Evolutionary conservation across 1,284 basidiomycete species (phyloP).

Genomic region (Rhizoctonia solani): DNA sequence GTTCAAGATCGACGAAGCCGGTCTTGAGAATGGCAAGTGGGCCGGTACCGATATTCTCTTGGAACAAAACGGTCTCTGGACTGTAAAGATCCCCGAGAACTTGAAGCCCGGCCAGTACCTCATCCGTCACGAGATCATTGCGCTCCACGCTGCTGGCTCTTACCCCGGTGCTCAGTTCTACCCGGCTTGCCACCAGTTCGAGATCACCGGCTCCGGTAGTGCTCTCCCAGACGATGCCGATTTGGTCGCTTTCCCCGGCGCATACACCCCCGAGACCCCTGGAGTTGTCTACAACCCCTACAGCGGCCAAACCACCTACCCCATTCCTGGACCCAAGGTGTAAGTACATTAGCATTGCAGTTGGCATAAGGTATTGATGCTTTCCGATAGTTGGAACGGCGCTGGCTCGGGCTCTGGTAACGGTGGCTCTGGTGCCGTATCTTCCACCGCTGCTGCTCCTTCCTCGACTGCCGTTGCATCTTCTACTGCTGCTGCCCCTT

Average conservation of each 20-base stretch:
- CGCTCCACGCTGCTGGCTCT: slow-evolving; percentile 44
- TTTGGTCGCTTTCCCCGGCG: slow-evolving; percentile 58
- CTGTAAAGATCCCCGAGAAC: slow-evolving; percentile 53
- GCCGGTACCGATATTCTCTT: slow-evolving; percentile 51
- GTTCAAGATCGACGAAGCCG: slow-evolving; percentile 55
- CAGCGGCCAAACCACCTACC: slow-evolving; percentile 39
- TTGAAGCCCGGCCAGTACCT: slow-evolving; percentile 55
- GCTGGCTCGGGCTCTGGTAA: not conserved
- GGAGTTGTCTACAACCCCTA: slow-evolving; percentile 53
- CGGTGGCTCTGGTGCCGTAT: not conserved
- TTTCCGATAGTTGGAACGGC: not conserved
- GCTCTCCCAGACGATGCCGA: slow-evolving; percentile 47
- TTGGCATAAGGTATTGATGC: no score
- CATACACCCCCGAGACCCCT: slow-evolving; percentile 54
- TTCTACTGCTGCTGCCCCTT: slow-evolving; percentile 1
- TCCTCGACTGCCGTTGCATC: not conserved
- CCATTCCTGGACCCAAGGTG: slow-evolving; percentile 42
- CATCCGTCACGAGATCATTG: slow-evolving; percentile 55
- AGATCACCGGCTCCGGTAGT: slow-evolving; percentile 56
- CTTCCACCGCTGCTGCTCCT: not conserved
- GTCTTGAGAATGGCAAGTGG: slow-evolving; percentile 54
- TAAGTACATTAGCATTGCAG: slow-evolving; percentile 39
- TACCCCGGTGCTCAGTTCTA: slow-evolving; percentile 52
- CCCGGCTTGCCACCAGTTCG: slow-evolving; percentile 51
- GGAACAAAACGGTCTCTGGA: slow-evolving; percentile 51